These are phyloP conservation scores for Xylaria flabelliformis DNA, from an alignment of 495 filamentous ascomycete genomes.

Conservation along the genomic window DNA sequence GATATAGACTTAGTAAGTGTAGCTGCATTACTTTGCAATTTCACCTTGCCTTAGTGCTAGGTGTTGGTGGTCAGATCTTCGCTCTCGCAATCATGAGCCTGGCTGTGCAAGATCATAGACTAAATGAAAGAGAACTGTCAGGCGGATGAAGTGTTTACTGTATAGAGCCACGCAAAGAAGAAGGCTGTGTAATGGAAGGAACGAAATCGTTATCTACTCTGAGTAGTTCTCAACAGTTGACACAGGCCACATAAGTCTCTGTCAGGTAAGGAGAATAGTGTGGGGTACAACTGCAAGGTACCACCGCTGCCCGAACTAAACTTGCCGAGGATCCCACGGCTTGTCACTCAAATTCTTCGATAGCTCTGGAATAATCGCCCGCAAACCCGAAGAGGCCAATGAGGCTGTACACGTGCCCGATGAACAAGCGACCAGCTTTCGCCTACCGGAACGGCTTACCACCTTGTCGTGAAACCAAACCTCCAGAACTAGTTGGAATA, in stretches of 20 bases:
- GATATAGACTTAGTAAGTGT: not conserved
- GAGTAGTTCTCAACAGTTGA: constrained; percentile 9
- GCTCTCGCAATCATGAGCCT: not conserved
- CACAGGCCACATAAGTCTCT: not conserved
- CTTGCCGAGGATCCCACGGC: not conserved
- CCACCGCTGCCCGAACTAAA: not conserved
- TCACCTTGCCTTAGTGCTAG: not conserved
- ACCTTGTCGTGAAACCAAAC: not conserved
- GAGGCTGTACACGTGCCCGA: constrained; percentile 20
- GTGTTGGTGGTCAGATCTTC: constrained; percentile 6
- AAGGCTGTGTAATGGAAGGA: constrained; percentile 1
- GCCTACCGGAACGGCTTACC: not conserved
- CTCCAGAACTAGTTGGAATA: not conserved
- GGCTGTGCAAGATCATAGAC: not conserved
- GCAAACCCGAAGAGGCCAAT: constrained; percentile 17
- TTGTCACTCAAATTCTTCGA: not conserved
- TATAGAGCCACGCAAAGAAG: not conserved
- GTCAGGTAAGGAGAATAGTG: not conserved
- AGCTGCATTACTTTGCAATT: not conserved
- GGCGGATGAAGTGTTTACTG: constrained; percentile 1
- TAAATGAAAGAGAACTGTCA: not conserved
- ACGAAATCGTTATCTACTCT: not conserved
- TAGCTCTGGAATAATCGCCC: not conserved
- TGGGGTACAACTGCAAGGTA: not conserved
- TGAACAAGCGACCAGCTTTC: not conserved